Conservation (phyloP, 805 yeast species). For the Candida odintsovae region DNA sequence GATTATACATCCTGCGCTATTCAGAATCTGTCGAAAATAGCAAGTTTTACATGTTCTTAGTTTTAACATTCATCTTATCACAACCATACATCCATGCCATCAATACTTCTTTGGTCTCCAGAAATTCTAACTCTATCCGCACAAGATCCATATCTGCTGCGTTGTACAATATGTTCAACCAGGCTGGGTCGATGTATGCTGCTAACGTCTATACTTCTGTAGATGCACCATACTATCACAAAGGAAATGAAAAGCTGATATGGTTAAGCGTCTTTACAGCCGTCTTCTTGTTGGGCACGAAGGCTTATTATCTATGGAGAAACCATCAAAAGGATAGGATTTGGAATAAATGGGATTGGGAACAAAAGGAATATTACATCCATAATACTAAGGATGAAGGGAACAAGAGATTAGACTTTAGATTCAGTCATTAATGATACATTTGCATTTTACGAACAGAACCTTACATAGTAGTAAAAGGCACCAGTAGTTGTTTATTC, state of each 20-base stretch:
- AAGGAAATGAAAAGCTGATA: conserved; percentile 40
- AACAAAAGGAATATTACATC: conserved; percentile 45
- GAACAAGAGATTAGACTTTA: conserved; percentile 50
- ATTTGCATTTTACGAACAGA: too few relatives aligned
- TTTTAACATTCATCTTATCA: conserved; percentile 1
- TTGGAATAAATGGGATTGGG: conserved; percentile 47
- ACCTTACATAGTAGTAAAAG: too few relatives aligned
- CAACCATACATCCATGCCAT: conserved; percentile 6
- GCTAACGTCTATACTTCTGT: conserved; percentile 49
- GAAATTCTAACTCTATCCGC: conserved; percentile 55
- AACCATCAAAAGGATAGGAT: conserved; percentile 36
- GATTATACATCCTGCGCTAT: conserved; percentile 29
- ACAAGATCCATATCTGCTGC: conserved; percentile 61
- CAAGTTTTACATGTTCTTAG: conserved; percentile 27
- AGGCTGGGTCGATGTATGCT: conserved; percentile 48
- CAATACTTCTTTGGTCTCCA: conserved; percentile 39
- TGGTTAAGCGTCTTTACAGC: conserved; percentile 3
- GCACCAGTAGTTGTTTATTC: neutral
- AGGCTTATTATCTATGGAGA: conserved; percentile 18
- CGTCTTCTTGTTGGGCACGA: conserved; percentile 15
- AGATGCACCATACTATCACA: conserved; percentile 53
- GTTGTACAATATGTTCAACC: conserved; percentile 58
- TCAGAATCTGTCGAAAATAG: conserved; percentile 26
- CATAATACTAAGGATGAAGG: conserved; percentile 46
- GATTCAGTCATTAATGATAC: conserved; percentile 22